A percentile compares a stretch with the other conserved stretches of the same genome.
phyloP scores from a whole-genome alignment of 2,329 filamentous ascomycete species.

The Fusarium kyushuense region DNA sequence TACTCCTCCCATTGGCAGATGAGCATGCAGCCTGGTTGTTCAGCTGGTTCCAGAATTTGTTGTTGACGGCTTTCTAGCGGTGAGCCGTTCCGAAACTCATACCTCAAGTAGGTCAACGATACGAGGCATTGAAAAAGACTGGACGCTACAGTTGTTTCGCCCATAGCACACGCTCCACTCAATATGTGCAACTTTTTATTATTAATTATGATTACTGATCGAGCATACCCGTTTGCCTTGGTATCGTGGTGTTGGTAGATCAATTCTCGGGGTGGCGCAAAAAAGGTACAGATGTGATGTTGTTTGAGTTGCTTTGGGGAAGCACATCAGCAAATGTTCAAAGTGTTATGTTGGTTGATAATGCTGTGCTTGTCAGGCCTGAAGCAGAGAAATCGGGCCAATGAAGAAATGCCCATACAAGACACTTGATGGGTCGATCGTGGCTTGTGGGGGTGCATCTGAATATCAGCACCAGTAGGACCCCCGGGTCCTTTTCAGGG shows the following conservation, averaged over 20 bases:
- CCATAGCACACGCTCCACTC: neutral
- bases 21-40: neutral
- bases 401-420: neutral
- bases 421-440: slow-evolving; percentile 25
- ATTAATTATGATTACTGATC: slow-evolving; percentile 1
- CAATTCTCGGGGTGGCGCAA: slow-evolving; percentile 10
- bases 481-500: neutral
- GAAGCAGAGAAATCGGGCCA: neutral
- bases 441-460: slow-evolving; percentile 19
- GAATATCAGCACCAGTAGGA: slow-evolving; percentile 14
- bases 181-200: neutral
- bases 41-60: slow-evolving; percentile 2
- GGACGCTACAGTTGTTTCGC: neutral
- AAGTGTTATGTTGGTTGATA: neutral
- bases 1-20: neutral
- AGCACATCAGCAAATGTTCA: neutral
- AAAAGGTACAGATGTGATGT: neutral
- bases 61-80: slow-evolving; percentile 28
- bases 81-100: slow-evolving; percentile 20
- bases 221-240: neutral
- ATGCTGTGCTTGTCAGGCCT: neutral
- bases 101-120: neutral
- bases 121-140: neutral
- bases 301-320: slow-evolving; percentile 15
- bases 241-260: slow-evolving; percentile 9